Percentiles rank a stretch among this genome's conserved stretches.
Evolutionary conservation across 1,139 yeast species (phyloP).

Genomic region (Debaryomyces nepalensis): DNA sequence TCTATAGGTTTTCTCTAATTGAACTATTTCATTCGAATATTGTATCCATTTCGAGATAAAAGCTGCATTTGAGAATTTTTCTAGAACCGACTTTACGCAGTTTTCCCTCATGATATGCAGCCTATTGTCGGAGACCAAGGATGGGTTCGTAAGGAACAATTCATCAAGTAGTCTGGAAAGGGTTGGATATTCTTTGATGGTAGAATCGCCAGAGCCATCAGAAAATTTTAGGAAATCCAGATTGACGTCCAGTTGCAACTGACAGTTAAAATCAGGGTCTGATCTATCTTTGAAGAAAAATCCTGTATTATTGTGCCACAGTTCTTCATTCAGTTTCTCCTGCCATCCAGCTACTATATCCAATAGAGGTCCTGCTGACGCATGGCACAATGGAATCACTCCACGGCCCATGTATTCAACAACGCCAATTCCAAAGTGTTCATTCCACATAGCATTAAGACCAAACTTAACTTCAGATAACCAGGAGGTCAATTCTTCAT

Average conservation of each 20-base stretch:
- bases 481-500: conserved; percentile 59
- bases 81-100: conserved; percentile 55
- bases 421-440: conserved; percentile 97
- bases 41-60: conserved; percentile 66
- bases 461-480: conserved; percentile 73
- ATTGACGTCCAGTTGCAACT: conserved; percentile 18
- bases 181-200: conserved; percentile 38
- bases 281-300: conserved; percentile 66
- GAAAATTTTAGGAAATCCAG: conserved; percentile 24
- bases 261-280: conserved; percentile 64
- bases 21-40: conserved; percentile 42
- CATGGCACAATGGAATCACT: conserved; percentile 85
- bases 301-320: conserved; percentile 59
- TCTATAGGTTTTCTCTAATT: conserved; percentile 45
- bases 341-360: conserved; percentile 65
- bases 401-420: conserved; percentile 93
- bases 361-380: conserved; percentile 86
- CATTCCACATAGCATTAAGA: conserved; percentile 98
- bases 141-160: conserved; percentile 46
- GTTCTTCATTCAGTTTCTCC: conserved; percentile 20
- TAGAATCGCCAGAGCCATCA: conserved; percentile 16
- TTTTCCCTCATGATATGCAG: conserved; percentile 52
- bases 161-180: conserved; percentile 42
- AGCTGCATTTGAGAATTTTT: conserved; percentile 69
- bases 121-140: conserved; percentile 38